Conservation (phyloP, 108 stramenopile genomes). For the Fistulifera solaris region DNA sequence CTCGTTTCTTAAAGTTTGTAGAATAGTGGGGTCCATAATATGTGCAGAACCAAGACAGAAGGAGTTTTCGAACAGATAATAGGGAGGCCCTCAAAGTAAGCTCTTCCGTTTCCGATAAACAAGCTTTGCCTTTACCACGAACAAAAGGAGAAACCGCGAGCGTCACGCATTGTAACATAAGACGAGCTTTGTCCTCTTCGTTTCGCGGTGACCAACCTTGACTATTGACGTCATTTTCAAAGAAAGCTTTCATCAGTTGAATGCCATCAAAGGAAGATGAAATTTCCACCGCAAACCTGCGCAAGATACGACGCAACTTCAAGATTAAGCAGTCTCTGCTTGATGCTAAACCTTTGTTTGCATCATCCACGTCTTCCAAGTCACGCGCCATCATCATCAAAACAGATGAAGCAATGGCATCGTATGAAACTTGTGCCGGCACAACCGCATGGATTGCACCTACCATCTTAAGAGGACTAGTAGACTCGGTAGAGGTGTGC, state of each 20-base stretch:
- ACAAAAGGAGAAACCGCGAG: slow-evolving; percentile 16
- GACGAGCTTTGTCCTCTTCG: slow-evolving; percentile 36
- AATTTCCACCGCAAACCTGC: slow-evolving; percentile 28
- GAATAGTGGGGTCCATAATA: slow-evolving; percentile 31
- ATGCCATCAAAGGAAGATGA: slow-evolving; percentile 37
- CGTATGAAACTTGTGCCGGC: slow-evolving; percentile 23
- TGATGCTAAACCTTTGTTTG: too few relatives aligned
- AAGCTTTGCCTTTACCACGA: neutral
- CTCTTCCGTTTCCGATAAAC: neutral
- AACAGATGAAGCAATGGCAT: slow-evolving; percentile 30
- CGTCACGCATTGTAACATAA: slow-evolving; percentile 52
- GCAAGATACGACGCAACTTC: slow-evolving; percentile 25
- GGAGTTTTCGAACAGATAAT: slow-evolving; percentile 12
- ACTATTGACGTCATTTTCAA: slow-evolving; percentile 16
- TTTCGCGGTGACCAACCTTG: slow-evolving; percentile 18
- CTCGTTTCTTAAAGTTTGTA: slow-evolving; percentile 1
- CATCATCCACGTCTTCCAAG: too few relatives aligned
- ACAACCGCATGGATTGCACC: slow-evolving; percentile 39
- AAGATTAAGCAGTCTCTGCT: slow-evolving; percentile 8
- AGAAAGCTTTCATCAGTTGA: slow-evolving; percentile 32
- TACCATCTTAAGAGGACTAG: slow-evolving; percentile 39
- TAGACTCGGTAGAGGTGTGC: neutral
- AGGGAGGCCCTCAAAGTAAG: slow-evolving; percentile 4
- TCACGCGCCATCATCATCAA: slow-evolving; percentile 1
- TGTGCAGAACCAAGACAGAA: slow-evolving; percentile 47